These are phyloP conservation scores for Ophiocordyceps robertsii DNA, from an alignment of 2,329 filamentous ascomycete genomes.

Conservation along the genomic window DNA sequence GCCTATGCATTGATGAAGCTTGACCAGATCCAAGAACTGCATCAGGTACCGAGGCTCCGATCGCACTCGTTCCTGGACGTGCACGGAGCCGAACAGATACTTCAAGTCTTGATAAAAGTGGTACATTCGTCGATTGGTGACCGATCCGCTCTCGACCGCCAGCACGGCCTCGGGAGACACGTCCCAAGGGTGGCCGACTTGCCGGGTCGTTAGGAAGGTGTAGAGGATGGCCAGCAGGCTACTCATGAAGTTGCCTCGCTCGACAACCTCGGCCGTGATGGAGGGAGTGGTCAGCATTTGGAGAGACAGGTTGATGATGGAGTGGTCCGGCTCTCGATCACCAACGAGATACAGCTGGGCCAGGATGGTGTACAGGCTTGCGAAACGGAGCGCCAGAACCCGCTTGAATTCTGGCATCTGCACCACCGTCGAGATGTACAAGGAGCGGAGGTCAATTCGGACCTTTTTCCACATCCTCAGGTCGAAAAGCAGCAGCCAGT, in stretches of 20 bases:
- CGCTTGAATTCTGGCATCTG: slow-evolving; percentile 94
- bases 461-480: slow-evolving; percentile 94
- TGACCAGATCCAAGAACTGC: slow-evolving; percentile 91
- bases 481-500: slow-evolving; percentile 92
- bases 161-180: slow-evolving; percentile 76
- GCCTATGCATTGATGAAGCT: slow-evolving; percentile 92
- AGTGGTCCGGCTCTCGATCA: slow-evolving; percentile 92
- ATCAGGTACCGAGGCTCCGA: slow-evolving; percentile 76
- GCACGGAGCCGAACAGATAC: slow-evolving; percentile 76
- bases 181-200: slow-evolving; percentile 87
- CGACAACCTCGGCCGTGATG: slow-evolving; percentile 90
- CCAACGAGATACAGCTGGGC: slow-evolving; percentile 93
- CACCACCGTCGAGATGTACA: slow-evolving; percentile 94
- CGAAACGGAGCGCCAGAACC: slow-evolving; percentile 82
- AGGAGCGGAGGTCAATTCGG: slow-evolving; percentile 74
- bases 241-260: slow-evolving; percentile 89
- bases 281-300: slow-evolving; percentile 96
- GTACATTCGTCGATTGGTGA: slow-evolving; percentile 90
- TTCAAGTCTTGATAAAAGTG: slow-evolving; percentile 95
- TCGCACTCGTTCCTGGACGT: slow-evolving; percentile 75
- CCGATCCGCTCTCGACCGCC: slow-evolving; percentile 85
- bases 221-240: slow-evolving; percentile 94
- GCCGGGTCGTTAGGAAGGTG: slow-evolving; percentile 88
- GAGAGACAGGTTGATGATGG: slow-evolving; percentile 92
- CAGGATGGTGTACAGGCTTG: slow-evolving; percentile 83